Evolutionary conservation across 768 basidiomycete genomes (phyloP).

Genomic region (Tulasnella sp.): DNA sequence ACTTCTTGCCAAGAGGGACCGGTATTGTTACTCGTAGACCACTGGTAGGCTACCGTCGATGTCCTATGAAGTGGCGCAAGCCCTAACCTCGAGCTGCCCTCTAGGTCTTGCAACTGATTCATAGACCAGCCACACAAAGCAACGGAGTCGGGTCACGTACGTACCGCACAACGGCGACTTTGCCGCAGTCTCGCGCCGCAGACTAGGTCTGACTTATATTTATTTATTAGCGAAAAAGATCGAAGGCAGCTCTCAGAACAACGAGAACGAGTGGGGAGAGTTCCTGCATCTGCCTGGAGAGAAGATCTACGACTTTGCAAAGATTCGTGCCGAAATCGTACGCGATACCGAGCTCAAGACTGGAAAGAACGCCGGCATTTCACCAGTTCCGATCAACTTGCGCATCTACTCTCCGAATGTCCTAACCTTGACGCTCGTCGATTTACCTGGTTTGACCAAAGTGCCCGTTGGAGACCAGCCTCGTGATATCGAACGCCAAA

Average conservation of each 20-base stretch:
- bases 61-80: background rate
- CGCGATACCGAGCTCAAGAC: constrained; percentile 98
- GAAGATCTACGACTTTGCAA: constrained; percentile 97
- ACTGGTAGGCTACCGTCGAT: constrained; percentile 56
- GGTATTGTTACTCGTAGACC: constrained; percentile 98
- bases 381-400: constrained; percentile 94
- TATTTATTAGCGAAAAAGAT: constrained; percentile 54
- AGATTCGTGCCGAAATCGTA: constrained; percentile 95
- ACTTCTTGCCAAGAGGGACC: constrained; percentile 97
- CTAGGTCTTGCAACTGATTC: constrained; percentile 92
- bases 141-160: constrained; percentile 46
- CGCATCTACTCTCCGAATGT: constrained; percentile 98
- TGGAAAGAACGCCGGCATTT: constrained; percentile 95
- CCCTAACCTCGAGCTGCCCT: constrained; percentile 21
- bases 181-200: too few species aligned
- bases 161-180: background rate
- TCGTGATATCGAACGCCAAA: constrained; percentile 96
- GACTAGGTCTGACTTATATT: background rate
- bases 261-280: constrained; percentile 97
- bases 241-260: constrained; percentile 72
- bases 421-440: constrained; percentile 58
- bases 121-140: constrained; percentile 58
- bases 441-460: constrained; percentile 50
- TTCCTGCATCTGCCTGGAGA: constrained; percentile 95
- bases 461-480: constrained; percentile 97